phyloP scores from a whole-genome alignment of 768 basidiomycete species.

The Russula abietina region DNA sequence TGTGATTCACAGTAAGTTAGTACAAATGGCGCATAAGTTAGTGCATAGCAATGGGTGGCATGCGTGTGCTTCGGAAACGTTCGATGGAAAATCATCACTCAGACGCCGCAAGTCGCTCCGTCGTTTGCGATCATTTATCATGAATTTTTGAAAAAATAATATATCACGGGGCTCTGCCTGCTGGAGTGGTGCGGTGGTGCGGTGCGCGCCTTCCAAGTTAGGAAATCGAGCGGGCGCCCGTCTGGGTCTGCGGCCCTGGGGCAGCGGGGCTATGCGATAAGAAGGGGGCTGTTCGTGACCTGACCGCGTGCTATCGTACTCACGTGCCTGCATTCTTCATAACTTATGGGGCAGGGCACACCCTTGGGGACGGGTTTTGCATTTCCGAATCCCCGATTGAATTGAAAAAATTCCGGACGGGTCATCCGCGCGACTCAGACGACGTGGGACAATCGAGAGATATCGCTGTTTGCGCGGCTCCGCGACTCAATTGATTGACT shows the following conservation, averaged over 20 bases:
- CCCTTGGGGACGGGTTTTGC: background rate
- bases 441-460: background rate
- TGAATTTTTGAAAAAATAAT: no score
- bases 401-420: background rate
- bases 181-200: slow-evolving; percentile 3
- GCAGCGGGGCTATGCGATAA: background rate
- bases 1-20: no score
- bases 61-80: background rate
- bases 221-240: background rate
- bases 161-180: background rate
- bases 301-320: slow-evolving; percentile 1
- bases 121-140: background rate
- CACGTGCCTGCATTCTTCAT: background rate
- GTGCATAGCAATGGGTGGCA: no score
- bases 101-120: background rate
- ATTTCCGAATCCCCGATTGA: background rate
- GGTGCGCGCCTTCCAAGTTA: background rate
- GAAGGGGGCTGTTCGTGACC: background rate
- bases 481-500: background rate
- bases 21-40: no score
- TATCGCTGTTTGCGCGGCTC: background rate
- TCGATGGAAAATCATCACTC: background rate
- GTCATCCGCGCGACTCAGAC: background rate
- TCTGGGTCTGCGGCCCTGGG: background rate
- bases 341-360: no score